Conservation (phyloP, 2,329 filamentous ascomycete genomes). For the Colletotrichum nymphaeae region DNA sequence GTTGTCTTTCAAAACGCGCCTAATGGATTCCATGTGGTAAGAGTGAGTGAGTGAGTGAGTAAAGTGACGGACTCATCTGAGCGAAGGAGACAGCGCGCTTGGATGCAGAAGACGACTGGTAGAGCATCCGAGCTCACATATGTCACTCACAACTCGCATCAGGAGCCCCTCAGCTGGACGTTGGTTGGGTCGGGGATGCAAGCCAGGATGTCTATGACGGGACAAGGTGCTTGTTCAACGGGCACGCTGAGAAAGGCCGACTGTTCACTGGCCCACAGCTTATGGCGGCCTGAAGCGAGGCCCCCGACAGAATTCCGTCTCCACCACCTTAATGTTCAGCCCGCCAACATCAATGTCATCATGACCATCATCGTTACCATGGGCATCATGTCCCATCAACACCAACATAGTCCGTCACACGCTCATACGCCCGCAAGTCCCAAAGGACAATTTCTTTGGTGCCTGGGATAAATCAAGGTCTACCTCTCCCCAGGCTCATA, state of each 20-base stretch:
- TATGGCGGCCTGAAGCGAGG: slow-evolving; percentile 16
- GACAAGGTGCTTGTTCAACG: neutral
- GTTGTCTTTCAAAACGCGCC: slow-evolving; percentile 12
- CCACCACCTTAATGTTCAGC: slow-evolving; percentile 11
- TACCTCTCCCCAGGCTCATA: neutral
- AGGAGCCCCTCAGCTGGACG: neutral
- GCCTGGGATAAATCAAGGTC: neutral
- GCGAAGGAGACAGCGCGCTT: slow-evolving; percentile 23
- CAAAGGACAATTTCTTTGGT: slow-evolving; percentile 9
- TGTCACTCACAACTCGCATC: neutral
- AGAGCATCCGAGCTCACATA: neutral
- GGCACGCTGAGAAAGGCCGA: slow-evolving; percentile 2
- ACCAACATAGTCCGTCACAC: slow-evolving; percentile 11
- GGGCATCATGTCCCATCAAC: slow-evolving; percentile 2
- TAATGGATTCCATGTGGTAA: neutral
- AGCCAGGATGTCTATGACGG: slow-evolving; percentile 8
- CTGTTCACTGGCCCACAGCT: neutral
- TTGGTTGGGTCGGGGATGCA: neutral
- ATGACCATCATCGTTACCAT: neutral
- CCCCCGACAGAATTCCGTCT: slow-evolving; percentile 5
- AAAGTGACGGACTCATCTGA: slow-evolving; percentile 17
- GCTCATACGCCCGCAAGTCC: slow-evolving; percentile 20
- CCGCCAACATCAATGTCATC: neutral
- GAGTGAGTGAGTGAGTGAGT: neutral
- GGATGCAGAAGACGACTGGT: slow-evolving; percentile 11